Evolutionary conservation across 2,329 filamentous ascomycete genomes (phyloP).

Genomic region (Nemania diffusa): DNA sequence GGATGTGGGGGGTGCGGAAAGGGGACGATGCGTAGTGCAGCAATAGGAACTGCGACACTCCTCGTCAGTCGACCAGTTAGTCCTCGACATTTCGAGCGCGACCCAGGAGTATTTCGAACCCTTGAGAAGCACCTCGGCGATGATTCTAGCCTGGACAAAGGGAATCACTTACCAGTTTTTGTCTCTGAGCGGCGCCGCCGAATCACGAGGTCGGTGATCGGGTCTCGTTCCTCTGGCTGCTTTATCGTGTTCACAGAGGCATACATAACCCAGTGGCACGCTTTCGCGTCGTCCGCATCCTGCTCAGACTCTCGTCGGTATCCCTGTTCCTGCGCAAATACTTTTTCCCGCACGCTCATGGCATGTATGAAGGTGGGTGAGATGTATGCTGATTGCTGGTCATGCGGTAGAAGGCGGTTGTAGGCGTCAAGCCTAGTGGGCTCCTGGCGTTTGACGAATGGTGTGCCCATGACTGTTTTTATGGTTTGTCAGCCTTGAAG

Average conservation of each 20-base stretch:
- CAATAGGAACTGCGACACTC: slow-evolving; percentile 63
- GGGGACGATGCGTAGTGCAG: slow-evolving; percentile 82
- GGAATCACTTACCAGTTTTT: slow-evolving; percentile 42
- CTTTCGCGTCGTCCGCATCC: slow-evolving; percentile 81
- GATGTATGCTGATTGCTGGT: slow-evolving; percentile 58
- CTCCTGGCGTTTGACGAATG: slow-evolving; percentile 60
- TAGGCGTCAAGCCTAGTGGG: slow-evolving; percentile 63
- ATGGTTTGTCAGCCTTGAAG: slow-evolving; percentile 10
- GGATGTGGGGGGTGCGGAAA: slow-evolving; percentile 79
- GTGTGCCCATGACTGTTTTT: slow-evolving; percentile 57
- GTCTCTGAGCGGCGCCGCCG: slow-evolving; percentile 58
- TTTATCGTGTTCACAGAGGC: slow-evolving; percentile 64
- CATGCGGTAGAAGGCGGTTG: slow-evolving; percentile 52
- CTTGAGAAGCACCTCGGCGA: neutral
- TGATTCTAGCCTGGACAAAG: neutral
- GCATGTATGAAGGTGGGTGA: slow-evolving; percentile 70
- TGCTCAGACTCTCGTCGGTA: slow-evolving; percentile 75
- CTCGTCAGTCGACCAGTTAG: neutral
- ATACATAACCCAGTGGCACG: slow-evolving; percentile 91
- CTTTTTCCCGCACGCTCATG: slow-evolving; percentile 69
- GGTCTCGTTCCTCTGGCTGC: slow-evolving; percentile 57
- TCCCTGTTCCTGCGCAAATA: slow-evolving; percentile 70
- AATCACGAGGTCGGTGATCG: slow-evolving; percentile 53
- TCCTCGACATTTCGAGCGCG: neutral
- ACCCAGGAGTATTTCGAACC: neutral